Percentiles rank a stretch among this genome's conserved stretches.
Conservation (phyloP, 2,329 filamentous ascomycete species). For the Bipolaris sorokiniana region DNA sequence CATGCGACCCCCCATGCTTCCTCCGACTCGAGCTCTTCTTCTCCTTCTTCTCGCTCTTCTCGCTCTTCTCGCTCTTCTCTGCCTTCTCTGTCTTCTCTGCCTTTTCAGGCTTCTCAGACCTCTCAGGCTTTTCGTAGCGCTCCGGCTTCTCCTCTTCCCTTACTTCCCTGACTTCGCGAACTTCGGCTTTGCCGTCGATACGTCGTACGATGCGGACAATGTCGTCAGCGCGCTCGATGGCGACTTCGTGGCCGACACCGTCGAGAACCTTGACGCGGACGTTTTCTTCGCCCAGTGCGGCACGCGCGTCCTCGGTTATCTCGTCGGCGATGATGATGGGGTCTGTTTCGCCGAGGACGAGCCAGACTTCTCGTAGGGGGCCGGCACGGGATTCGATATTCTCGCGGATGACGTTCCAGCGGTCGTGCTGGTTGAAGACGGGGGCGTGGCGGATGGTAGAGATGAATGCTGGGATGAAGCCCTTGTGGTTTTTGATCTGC, state of each 20-base stretch:
- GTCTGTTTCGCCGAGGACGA: conserved; percentile 72
- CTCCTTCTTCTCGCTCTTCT: conserved; percentile 14
- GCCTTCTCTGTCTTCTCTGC: neutral
- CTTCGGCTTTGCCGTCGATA: conserved; percentile 10
- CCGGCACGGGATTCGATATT: conserved; percentile 39
- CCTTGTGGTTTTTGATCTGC: conserved; percentile 70
- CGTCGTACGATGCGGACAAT: conserved; percentile 53
- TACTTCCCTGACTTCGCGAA: neutral
- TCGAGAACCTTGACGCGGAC: conserved; percentile 62
- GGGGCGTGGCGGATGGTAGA: conserved; percentile 73
- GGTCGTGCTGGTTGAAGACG: conserved; percentile 66
- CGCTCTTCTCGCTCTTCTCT: neutral
- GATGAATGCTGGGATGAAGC: conserved; percentile 73
- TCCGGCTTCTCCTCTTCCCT: conserved; percentile 5
- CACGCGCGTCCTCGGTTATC: conserved; percentile 64
- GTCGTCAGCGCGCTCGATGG: conserved; percentile 65
- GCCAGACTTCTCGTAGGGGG: conserved; percentile 61
- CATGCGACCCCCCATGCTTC: conserved; percentile 16
- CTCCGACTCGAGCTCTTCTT: conserved; percentile 17
- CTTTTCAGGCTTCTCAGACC: neutral
- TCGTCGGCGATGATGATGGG: conserved; percentile 70
- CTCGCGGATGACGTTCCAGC: conserved; percentile 65
- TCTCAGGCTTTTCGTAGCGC: conserved; percentile 1
- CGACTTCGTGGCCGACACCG: conserved; percentile 72
- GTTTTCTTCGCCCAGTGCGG: conserved; percentile 63